Conservation (phyloP, 2,329 filamentous ascomycete genomes). For the Clarireedia homoeocarpa region DNA sequence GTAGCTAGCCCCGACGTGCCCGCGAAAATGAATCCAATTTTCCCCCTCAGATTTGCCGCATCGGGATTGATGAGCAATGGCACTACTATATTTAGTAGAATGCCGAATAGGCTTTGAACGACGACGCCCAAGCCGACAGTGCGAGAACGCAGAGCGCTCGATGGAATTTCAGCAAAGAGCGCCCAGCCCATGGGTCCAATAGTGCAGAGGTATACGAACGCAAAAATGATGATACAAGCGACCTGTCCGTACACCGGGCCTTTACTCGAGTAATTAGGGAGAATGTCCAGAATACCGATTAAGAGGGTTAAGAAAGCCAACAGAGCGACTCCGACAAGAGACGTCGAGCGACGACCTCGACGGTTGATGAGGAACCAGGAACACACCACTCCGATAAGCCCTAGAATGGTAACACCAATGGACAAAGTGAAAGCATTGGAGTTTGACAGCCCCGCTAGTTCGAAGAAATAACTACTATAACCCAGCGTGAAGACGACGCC, state of each 20-base stretch:
- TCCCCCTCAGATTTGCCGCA: slow-evolving; percentile 3
- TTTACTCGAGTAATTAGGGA: slow-evolving; percentile 4
- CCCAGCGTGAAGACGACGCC: slow-evolving; percentile 55
- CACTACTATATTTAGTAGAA: slow-evolving; percentile 6
- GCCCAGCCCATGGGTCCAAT: slow-evolving; percentile 8
- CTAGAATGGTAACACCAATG: slow-evolving; percentile 1
- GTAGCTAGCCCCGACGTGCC: neutral
- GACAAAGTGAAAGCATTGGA: slow-evolving; percentile 30
- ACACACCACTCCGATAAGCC: slow-evolving; percentile 2
- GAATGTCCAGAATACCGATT: slow-evolving; percentile 5
- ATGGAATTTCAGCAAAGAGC: slow-evolving; percentile 7
- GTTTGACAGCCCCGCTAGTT: slow-evolving; percentile 33
- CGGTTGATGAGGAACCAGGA: slow-evolving; percentile 8
- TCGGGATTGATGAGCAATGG: slow-evolving; percentile 8
- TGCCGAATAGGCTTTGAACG: slow-evolving; percentile 6
- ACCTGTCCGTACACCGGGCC: slow-evolving; percentile 3
- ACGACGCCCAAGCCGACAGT: slow-evolving; percentile 7
- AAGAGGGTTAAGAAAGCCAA: slow-evolving; percentile 2
- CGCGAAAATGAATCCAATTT: slow-evolving; percentile 8
- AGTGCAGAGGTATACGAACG: slow-evolving; percentile 4
- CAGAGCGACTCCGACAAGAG: neutral
- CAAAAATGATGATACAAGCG: slow-evolving; percentile 4
- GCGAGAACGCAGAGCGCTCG: neutral
- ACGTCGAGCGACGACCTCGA: slow-evolving; percentile 9
- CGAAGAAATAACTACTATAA: slow-evolving; percentile 41